Evolutionary conservation across 2,329 filamentous ascomycete genomes (phyloP).

Genomic region (Beauveria rudraprayagi): DNA sequence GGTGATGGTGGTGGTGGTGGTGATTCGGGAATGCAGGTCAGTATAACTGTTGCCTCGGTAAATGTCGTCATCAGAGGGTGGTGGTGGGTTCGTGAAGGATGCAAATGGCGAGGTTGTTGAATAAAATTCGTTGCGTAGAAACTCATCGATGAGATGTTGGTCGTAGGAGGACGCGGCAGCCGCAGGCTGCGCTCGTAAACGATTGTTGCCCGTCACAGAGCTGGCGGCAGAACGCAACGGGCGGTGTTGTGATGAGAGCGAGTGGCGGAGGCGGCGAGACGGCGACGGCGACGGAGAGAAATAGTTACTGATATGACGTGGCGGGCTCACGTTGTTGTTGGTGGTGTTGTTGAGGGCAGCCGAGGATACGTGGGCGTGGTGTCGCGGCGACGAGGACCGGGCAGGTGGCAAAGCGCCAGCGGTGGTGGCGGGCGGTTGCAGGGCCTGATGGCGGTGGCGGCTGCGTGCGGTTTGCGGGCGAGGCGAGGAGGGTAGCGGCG

Average conservation of each 20-base stretch:
- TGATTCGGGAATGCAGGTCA: neutral
- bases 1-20: neutral
- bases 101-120: conserved; percentile 26
- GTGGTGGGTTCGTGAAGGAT: conserved; percentile 17
- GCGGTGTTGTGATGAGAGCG: neutral
- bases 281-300: neutral
- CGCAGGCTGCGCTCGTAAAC: neutral
- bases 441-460: neutral
- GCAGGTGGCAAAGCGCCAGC: conserved; percentile 11
- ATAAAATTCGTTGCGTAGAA: conserved; percentile 25
- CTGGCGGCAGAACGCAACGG: neutral
- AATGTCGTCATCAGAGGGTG: conserved; percentile 6
- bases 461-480: neutral
- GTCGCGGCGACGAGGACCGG: conserved; percentile 15
- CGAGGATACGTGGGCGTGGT: conserved; percentile 3
- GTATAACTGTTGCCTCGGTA: conserved; percentile 4
- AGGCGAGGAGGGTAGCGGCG: neutral
- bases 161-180: conserved; percentile 12
- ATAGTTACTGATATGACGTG: neutral
- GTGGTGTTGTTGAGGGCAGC: neutral
- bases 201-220: neutral
- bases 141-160: conserved; percentile 18
- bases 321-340: conserved; percentile 1
- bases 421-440: conserved; percentile 10
- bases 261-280: neutral